Percentiles rank a stretch among this genome's conserved stretches.
Evolutionary conservation across 2,329 filamentous ascomycete genomes (phyloP).

Genomic region (Paecilomyces sp.): DNA sequence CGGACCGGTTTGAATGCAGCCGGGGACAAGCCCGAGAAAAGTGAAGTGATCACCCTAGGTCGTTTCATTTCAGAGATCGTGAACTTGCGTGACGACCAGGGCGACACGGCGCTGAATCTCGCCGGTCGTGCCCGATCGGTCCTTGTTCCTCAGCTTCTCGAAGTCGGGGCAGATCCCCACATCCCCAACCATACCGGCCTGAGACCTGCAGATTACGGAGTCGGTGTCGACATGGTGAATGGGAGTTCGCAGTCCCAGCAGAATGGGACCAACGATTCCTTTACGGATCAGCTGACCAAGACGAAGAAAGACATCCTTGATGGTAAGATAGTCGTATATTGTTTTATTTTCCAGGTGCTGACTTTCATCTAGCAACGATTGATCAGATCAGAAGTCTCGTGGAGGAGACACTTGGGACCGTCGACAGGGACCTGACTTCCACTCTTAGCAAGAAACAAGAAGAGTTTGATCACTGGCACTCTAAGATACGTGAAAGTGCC

Average conservation of each 20-base stretch:
- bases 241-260: conserved; percentile 36
- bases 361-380: conserved; percentile 28
- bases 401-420: conserved; percentile 71
- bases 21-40: conserved; percentile 18
- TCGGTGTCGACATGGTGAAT: conserved; percentile 60
- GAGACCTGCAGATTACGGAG: conserved; percentile 87
- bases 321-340: conserved; percentile 20
- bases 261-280: conserved; percentile 40
- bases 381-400: conserved; percentile 54
- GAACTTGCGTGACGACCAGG: conserved; percentile 86
- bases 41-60: conserved; percentile 73
- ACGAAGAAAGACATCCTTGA: conserved; percentile 40
- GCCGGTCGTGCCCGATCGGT: conserved; percentile 91
- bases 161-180: conserved; percentile 88
- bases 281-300: conserved; percentile 37
- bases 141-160: conserved; percentile 92
- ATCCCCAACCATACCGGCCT: conserved; percentile 87
- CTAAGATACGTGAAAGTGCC: conserved; percentile 72
- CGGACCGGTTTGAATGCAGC: conserved; percentile 16
- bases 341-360: conserved; percentile 21
- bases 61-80: conserved; percentile 97
- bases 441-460: conserved; percentile 80
- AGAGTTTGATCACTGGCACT: conserved; percentile 73
- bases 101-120: conserved; percentile 91
- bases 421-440: conserved; percentile 69